Base-by-base conservation (phyloP, 2,329 filamentous ascomycete species). In the Cladosporium austrohemisphaericum region DNA sequence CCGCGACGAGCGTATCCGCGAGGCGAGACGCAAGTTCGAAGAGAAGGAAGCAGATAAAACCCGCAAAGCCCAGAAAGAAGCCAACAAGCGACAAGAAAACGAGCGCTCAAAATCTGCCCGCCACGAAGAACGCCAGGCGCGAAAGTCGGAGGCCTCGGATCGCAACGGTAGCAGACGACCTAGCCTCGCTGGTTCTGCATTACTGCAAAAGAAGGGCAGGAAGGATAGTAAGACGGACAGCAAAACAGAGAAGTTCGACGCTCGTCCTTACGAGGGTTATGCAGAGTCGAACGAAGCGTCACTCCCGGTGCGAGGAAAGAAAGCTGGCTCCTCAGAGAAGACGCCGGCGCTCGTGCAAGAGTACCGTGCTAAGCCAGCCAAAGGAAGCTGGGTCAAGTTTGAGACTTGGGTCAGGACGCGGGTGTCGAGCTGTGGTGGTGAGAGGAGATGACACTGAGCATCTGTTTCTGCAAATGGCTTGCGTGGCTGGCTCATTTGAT, bases 21-120 rank as follows among this genome's bases (percentile, higher is more conserved):
- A 76, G 36, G 75, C 77, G 4, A 73, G 80, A 5, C 69, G 74
- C 43, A 78, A 79, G 25, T 82, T 81, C 60, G 71, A 78, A 51
- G 77, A 81, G 55, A 78, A 79, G 55, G 77, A 82, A 64, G 76
- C 75, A 3, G 76, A 73, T 28, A 82, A 81, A 57, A 73, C 73
- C 48, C 72, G 69, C 41, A 78, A 78, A 26, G 56, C 66, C 73
- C 75, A 80, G 58, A 71, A 76, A 57, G 77, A 79, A 48, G 73
- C 70, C 40, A 60, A 69, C 50, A 77, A 68, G 67, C 71, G 70
- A 38, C 62, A 64, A 23, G 51, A 76, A 68, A 61, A 71, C 60
- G 64, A 76, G 41, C 64, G 64, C 22, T 67, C 66, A 20, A 74
- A 73, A 48, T 69, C 67, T 37, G 64, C 68, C 51, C 77, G 73